Evolutionary conservation across 1,284 basidiomycete species (phyloP).

Genomic region (Volvariella volvacea): DNA sequence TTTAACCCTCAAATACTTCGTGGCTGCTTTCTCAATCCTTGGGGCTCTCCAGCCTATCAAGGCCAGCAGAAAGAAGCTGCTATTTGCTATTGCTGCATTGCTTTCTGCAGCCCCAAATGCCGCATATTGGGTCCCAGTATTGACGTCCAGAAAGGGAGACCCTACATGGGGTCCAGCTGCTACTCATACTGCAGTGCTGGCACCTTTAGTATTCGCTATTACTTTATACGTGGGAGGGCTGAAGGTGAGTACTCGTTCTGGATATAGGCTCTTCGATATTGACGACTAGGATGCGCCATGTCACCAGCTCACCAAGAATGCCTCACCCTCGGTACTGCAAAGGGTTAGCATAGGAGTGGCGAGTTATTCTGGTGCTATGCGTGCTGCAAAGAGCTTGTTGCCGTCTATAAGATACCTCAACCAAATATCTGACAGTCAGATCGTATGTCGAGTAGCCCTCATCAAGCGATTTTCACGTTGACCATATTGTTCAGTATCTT

Average conservation of each 20-base stretch:
- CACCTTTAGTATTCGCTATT: slow-evolving; percentile 46
- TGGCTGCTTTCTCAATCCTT: slow-evolving; percentile 28
- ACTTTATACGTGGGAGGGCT: slow-evolving; percentile 28
- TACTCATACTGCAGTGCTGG: slow-evolving; percentile 49
- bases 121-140: slow-evolving; percentile 55
- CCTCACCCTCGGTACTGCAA: neutral
- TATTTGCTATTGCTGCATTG: slow-evolving; percentile 35
- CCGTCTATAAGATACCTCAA: slow-evolving; percentile 15
- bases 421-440: slow-evolving; percentile 23
- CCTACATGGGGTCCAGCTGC: slow-evolving; percentile 51
- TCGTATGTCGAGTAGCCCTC: slow-evolving; percentile 16
- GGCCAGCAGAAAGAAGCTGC: slow-evolving; percentile 18
- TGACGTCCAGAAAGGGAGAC: slow-evolving; percentile 44
- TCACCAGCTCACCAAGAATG: neutral
- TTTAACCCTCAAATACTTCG: slow-evolving; percentile 37
- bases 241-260: neutral
- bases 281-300: too few species aligned
- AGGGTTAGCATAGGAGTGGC: slow-evolving; percentile 12
- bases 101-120: slow-evolving; percentile 52
- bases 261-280: too few species aligned
- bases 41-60: slow-evolving; percentile 25
- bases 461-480: slow-evolving; percentile 4
- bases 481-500: slow-evolving; percentile 22
- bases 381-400: slow-evolving; percentile 13
- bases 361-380: neutral